These are phyloP conservation scores for Sporobolomyces pararoseus DNA, from an alignment of 768 basidiomycete genomes.

Conservation along the genomic window DNA sequence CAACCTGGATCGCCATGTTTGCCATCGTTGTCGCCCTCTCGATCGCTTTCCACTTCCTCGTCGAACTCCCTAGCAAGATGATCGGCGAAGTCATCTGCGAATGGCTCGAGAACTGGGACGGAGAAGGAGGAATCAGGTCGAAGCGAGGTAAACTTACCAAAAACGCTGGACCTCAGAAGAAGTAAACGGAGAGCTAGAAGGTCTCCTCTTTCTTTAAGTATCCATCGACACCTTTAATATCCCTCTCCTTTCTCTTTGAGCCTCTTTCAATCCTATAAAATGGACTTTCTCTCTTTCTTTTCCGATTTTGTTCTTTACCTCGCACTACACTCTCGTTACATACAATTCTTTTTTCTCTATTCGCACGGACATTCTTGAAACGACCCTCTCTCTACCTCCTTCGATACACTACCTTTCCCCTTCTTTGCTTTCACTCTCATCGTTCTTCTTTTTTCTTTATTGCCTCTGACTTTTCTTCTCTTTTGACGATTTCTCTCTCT, in stretches of 20 bases:
- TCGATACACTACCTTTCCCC: not conserved
- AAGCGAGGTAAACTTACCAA: slow-evolving; percentile 13
- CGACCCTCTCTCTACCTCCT: not conserved
- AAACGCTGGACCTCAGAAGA: slow-evolving; percentile 17
- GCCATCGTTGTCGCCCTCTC: slow-evolving; percentile 41
- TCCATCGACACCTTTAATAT: not conserved
- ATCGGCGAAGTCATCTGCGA: slow-evolving; percentile 46
- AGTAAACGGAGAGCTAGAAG: not conserved
- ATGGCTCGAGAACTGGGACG: slow-evolving; percentile 42
- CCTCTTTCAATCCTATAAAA: not conserved
- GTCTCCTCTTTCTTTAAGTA: not conserved
- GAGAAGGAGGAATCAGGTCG: slow-evolving; percentile 16
- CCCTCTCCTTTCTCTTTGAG: not conserved
- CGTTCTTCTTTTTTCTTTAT: not conserved
- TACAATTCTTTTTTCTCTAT: slow-evolving; percentile 1
- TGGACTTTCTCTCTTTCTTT: slow-evolving; percentile 1
- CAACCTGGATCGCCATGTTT: slow-evolving; percentile 45
- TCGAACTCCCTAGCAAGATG: slow-evolving; percentile 47
- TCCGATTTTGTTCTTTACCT: not conserved
- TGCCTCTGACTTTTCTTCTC: too few relatives aligned
- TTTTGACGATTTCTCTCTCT: not conserved
- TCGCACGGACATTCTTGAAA: slow-evolving; percentile 9
- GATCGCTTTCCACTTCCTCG: slow-evolving; percentile 47
- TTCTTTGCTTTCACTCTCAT: not conserved
- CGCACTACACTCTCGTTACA: not conserved